Base-by-base conservation (phyloP, 192 early-diverging fungal genomes). In the Coemansia sp. region DNA sequence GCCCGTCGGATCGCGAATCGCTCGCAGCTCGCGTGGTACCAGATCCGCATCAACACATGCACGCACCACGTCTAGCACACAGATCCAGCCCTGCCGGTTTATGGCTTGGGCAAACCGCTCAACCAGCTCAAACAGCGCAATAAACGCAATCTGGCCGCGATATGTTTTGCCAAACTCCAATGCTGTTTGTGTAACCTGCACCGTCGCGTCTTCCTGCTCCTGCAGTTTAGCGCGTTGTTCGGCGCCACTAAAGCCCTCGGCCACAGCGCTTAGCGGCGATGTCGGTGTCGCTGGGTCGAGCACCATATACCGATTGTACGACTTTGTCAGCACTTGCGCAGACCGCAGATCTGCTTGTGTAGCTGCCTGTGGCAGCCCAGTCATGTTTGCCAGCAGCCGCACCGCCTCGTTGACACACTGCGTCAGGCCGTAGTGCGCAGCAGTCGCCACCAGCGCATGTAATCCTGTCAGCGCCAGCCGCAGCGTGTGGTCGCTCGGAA, bases 161-260 rank as follows among this genome's bases (percentile, higher is more conserved):
- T 91, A 92, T 64, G 90, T 92, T 37, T 87, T 82, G 57, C 96
- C 96, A 85, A 99, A 91, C 38, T 94, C 90, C 19, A 95, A 85
- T 0, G 89, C 83, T 44, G 85, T 64, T 36, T 87, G 81, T 12
- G 88, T 88, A 12, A 93, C 58, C 56, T 72, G 69, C 12, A 72
- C 59, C 5, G 69, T 64, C 22, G 38, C 36, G 1, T 59, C 44
- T 15, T 74, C 69, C 38, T 72, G 69, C 64, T 72, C 70, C 26
- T 73, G 75, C 23, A 74, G 72, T 40, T 75, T 65, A 1, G n/a
- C 40, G 12, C 64, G 57, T 55, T 71, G 68, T 48, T 69, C 69
- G 2, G 66, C 28, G 11, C 68, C 72, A 4, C 60, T 17, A 37
- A 72, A 68, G 8, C 67, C 61, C 34, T 78, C 69, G 5, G 66